Base-by-base conservation (phyloP, 768 basidiomycete species). In the Leccinum incarnatum region DNA sequence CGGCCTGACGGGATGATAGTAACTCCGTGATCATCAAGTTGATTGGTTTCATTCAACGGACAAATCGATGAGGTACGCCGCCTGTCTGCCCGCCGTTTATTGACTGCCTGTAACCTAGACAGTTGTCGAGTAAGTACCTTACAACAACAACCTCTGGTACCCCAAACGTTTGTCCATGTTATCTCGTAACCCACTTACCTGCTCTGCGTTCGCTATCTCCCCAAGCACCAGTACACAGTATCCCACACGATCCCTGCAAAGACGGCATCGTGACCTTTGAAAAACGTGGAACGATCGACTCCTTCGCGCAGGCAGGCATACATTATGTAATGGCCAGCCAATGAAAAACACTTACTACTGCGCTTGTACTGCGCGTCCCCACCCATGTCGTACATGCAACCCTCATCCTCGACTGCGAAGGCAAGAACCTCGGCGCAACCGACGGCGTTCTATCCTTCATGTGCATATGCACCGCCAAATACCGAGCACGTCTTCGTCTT, bases 351-450 rank as follows among this genome's bases (percentile, higher is more conserved):
- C 53, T 0, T 27, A 8, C 23, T 65, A 25, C 29, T 30, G 29
- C 10, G 29, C 29, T 30, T 30, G 29, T 67, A 63, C 23, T 72
- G 71, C 17, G 61, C 58, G 25, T 56, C 49, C 49, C 36, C 37
- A 3, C 25, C 55, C 32, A 11, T 36, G 51, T 72, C 51, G 47
- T 57, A 1, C 40, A 69, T 59, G 71, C 71, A 1, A 36, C 56
- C 1, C 63, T 30, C 19, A 17, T 66, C 2, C 65, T 78, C 59
- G 77, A 78, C 65, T 79, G 76, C 56, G 78, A 79, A 61, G 77
- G 74, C 7, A 68, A 67, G 54, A 65, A 74, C 53, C 55, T 78
- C 4, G 77, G 76, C 3, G 59, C 30, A 0, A 54, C 32, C 1
- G 68, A 62, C 7, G 77, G 77, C 53, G 66, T 55, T 2, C 70